Evolutionary conservation across 176 grass and related monocot genomes (phyloP).

Genomic region (Pontederia crassipes): DNA sequence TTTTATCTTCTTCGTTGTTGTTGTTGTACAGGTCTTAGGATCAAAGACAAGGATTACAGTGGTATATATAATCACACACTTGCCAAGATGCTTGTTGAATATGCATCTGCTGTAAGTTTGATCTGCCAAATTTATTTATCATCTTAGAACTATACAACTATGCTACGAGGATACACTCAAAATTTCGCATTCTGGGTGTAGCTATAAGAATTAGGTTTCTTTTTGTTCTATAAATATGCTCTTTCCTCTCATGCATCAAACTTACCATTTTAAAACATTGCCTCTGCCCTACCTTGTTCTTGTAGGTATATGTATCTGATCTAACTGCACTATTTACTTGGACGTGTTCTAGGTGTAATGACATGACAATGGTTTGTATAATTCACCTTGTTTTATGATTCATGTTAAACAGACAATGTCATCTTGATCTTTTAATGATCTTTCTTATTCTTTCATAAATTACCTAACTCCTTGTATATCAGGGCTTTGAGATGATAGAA

Average conservation of each 20-base stretch:
- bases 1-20: too few species aligned
- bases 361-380: constrained; percentile 47
- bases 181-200: background rate
- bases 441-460: background rate
- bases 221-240: background rate
- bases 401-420: background rate
- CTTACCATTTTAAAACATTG: background rate
- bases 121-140: constrained; percentile 3
- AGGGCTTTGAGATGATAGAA: constrained; percentile 80
- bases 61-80: constrained; percentile 65
- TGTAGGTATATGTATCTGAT: constrained; percentile 20
- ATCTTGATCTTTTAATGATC: too few species aligned
- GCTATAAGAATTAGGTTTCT: background rate
- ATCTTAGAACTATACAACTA: too few species aligned
- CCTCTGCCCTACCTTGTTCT: background rate
- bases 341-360: constrained; percentile 80
- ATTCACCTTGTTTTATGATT: constrained; percentile 1
- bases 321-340: constrained; percentile 20
- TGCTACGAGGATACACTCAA: background rate
- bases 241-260: background rate
- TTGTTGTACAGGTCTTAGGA: constrained; percentile 44
- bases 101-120: constrained; percentile 86
- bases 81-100: constrained; percentile 71
- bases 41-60: constrained; percentile 21
- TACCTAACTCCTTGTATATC: constrained; percentile 19